Conservation (phyloP, 176 grass and related monocot species). For the Oryza meyeriana region DNA sequence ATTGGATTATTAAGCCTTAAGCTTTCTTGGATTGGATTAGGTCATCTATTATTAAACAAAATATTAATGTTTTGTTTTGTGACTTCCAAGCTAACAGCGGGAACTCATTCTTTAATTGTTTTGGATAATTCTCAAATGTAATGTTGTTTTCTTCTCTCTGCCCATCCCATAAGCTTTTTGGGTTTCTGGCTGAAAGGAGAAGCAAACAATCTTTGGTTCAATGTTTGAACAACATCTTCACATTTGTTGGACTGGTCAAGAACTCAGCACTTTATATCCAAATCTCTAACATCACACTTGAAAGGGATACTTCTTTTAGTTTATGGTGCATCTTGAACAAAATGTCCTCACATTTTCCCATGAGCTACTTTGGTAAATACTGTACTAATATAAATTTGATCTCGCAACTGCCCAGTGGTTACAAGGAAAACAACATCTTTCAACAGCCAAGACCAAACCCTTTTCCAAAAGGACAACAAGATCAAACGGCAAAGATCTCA, state of each 20-base stretch:
- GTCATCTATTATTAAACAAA: constrained; percentile 11
- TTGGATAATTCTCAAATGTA: neutral
- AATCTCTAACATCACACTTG: constrained; percentile 3
- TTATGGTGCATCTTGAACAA: constrained; percentile 21
- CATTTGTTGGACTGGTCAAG: constrained; percentile 37
- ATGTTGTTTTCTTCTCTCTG: neutral
- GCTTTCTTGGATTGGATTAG: constrained; percentile 19
- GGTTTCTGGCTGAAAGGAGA: neutral
- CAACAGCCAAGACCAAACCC: constrained; percentile 5
- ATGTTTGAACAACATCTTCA: constrained; percentile 24
- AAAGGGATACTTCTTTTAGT: constrained; percentile 19
- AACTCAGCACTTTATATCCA: constrained; percentile 26
- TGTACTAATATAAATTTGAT: constrained; percentile 9
- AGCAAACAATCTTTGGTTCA: constrained; percentile 6
- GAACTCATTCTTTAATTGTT: neutral
- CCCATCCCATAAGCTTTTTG: neutral
- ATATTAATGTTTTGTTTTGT: neutral
- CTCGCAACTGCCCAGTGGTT: neutral
- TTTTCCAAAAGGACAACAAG: neutral
- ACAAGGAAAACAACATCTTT: constrained; percentile 24
- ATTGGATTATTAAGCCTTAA: neutral
- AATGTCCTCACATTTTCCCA: neutral
- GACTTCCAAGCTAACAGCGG: neutral
- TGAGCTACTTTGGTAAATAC: constrained; percentile 7
- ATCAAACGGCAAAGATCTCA: constrained; percentile 41